Base-by-base conservation (phyloP, 306 rosid species). In the Psophocarpus tetragonolobus region DNA sequence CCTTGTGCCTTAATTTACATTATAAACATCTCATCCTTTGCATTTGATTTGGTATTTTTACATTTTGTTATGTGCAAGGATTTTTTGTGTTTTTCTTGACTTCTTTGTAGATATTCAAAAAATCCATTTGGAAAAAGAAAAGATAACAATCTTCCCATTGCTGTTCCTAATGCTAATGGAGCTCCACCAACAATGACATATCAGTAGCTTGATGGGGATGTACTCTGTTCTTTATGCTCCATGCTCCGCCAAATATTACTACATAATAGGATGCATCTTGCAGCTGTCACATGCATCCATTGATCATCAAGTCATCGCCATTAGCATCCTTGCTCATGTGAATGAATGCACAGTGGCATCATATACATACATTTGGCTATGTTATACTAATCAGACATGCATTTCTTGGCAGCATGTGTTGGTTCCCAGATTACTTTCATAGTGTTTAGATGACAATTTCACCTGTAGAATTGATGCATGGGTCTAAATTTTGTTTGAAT, bases 221-320 rank as follows among this genome's bases (percentile, higher is more conserved):
- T 94, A 86, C 90, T 90, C 91, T 94, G 94, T 84, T 90, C 87
- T 84, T 89, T 90, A 87, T 88, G 97, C 91, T 88, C 76, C 91
- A 87, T 88, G 97, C 91, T 88, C 76, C 91, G 77, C 84, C 87
- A 85, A 88, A 82, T 84, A 82, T 88, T 83, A 80, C 91, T 84
- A 80, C 90, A 84, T 94, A 81, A 90, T 95, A 95, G 91, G 97
- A 89, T 92, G 96, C 97, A 95, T 95, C 97, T 83, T 90, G 99
- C 96, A 82, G 99, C 97, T 74, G 87, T 91, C 87, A 87, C 92
- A 90, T 95, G 97, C 97, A 91, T 95, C 98, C 96, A 95, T 95
- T 88, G 94, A 90, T 88, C 76, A 79, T 91, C 93, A 91, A 91
- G 92, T 89, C 92, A 91, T 92, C 93, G 88, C 83, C 98, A 91